Conservation (phyloP, 73 alveolate species). For the Stentor coeruleus region DNA sequence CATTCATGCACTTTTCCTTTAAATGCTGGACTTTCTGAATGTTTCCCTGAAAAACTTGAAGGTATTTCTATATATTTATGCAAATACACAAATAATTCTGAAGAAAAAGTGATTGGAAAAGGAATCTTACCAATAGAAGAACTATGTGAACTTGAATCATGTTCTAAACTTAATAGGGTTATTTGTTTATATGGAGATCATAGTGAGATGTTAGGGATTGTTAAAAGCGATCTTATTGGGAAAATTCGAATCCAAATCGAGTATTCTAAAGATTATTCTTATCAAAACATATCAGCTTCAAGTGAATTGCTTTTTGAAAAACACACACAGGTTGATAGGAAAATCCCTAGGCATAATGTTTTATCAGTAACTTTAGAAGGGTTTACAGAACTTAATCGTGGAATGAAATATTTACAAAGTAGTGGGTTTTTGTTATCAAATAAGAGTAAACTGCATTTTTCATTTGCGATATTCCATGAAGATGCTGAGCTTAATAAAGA, state of each 20-base stretch:
- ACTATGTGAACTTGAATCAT: neutral
- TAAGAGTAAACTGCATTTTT: neutral
- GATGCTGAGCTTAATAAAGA: neutral
- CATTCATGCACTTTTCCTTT: conserved; percentile 9
- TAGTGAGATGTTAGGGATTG: neutral
- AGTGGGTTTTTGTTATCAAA: neutral
- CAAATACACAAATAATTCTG: neutral
- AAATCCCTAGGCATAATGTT: neutral
- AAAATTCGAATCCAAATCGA: neutral
- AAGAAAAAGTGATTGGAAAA: conserved; percentile 1
- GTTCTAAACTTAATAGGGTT: neutral
- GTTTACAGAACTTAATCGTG: neutral
- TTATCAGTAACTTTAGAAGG: neutral
- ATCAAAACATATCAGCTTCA: neutral
- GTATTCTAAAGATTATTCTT: neutral
- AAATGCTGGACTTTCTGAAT: neutral
- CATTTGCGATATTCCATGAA: neutral
- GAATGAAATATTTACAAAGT: neutral
- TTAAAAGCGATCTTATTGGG: neutral
- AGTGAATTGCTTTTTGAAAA: conserved; percentile 13
- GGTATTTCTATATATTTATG: conserved; percentile 11
- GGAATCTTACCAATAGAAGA: conserved; percentile 20
- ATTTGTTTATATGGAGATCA: conserved; percentile 8
- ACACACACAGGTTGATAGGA: conserved; percentile 24
- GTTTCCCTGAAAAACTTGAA: neutral